Evolutionary conservation across 345 rosid species (phyloP).

Genomic region (Eucalyptus marginata): DNA sequence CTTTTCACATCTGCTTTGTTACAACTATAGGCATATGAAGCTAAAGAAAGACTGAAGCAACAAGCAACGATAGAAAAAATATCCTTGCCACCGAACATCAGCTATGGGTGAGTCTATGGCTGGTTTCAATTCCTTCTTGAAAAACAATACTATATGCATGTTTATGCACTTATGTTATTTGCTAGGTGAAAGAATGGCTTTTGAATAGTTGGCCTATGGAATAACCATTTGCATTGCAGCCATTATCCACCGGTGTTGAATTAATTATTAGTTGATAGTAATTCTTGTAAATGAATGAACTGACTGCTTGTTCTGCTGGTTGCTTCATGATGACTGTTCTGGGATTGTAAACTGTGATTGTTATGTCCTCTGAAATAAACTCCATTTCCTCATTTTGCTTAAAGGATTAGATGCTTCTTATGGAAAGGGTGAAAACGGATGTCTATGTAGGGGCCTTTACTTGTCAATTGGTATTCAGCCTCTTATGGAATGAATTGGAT

Average conservation of each 20-base stretch:
- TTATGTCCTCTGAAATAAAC: not conserved
- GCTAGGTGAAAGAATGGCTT: not conserved
- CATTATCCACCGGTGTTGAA: not conserved
- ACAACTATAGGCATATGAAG: slow-evolving; percentile 57
- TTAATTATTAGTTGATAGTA: not conserved
- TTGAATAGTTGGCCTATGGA: not conserved
- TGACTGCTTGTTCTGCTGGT: not conserved
- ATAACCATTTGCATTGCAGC: not conserved
- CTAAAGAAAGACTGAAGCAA: slow-evolving; percentile 66
- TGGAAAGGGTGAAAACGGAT: not conserved
- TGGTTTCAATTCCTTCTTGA: not conserved
- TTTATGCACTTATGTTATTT: not conserved
- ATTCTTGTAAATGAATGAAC: not conserved
- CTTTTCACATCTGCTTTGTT: not conserved
- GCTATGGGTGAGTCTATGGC: slow-evolving; percentile 43
- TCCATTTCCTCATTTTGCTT: not conserved
- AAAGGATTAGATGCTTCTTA: not conserved
- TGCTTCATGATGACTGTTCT: not conserved
- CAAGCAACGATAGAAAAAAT: slow-evolving; percentile 47
- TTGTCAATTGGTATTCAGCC: not conserved
- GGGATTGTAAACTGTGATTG: not conserved
- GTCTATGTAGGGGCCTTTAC: not conserved
- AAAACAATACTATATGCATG: not conserved
- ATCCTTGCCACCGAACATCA: slow-evolving; percentile 48
- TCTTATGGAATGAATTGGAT: not conserved